Percentiles rank a stretch among this genome's conserved stretches.
Conservation (phyloP, 2,329 filamentous ascomycete species). For the Cercospora citrullina region DNA sequence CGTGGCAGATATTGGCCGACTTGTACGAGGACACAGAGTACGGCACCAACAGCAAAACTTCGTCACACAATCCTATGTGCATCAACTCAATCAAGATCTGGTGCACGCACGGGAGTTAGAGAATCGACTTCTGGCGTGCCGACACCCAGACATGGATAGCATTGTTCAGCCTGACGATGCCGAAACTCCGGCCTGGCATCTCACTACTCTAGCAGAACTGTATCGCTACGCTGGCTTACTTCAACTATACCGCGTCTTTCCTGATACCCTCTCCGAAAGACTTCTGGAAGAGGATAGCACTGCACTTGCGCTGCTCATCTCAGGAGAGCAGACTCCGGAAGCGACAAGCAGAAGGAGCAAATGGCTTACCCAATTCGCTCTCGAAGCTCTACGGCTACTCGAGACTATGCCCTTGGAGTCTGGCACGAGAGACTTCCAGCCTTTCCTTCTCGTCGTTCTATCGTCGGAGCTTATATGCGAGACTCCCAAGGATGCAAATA, state of each 20-base stretch:
- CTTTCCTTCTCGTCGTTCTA: constrained; percentile 53
- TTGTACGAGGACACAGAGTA: constrained; percentile 27
- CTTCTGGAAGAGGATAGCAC: constrained; percentile 13
- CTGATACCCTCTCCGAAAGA: constrained; percentile 32
- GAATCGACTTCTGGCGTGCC: constrained; percentile 49
- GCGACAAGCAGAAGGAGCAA: constrained; percentile 26
- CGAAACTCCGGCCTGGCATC: constrained; percentile 55
- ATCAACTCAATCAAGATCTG: constrained; percentile 25
- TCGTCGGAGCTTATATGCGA: constrained; percentile 26
- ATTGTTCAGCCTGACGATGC: constrained; percentile 55
- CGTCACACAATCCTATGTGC: constrained; percentile 27
- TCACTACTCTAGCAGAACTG: constrained; percentile 56
- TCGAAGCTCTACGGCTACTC: constrained; percentile 54
- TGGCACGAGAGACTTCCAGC: constrained; percentile 56
- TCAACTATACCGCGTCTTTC: constrained; percentile 58
- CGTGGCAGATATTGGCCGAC: constrained; percentile 49
- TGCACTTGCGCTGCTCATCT: constrained; percentile 7
- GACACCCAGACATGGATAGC: constrained; percentile 51
- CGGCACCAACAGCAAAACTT: constrained; percentile 24
- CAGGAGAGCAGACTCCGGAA: constrained; percentile 28
- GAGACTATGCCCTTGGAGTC: constrained; percentile 55
- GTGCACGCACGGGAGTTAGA: constrained; percentile 47
- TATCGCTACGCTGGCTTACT: constrained; percentile 56
- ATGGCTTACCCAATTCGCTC: constrained; percentile 56
- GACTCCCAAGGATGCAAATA: background rate